Evolutionary conservation across 2,329 filamentous ascomycete genomes (phyloP).

Genomic region (Fusarium incarnatum): DNA sequence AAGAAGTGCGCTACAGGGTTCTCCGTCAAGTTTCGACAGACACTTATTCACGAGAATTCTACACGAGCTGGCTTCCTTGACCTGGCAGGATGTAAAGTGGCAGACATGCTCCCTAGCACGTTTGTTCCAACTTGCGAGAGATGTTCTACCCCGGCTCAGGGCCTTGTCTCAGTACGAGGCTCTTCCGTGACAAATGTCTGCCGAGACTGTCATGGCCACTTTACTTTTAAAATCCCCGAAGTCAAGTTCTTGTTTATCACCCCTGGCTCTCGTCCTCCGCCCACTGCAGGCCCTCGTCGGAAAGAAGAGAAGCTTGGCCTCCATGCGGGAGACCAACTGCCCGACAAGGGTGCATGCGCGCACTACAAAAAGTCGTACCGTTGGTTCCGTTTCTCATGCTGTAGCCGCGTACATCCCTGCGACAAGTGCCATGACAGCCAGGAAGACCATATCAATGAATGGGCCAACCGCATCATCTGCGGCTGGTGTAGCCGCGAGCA

Average conservation of each 20-base stretch:
- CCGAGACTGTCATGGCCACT: constrained; percentile 81
- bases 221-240: constrained; percentile 82
- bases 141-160: constrained; percentile 77
- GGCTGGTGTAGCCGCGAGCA: constrained; percentile 85
- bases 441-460: constrained; percentile 80
- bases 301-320: constrained; percentile 67
- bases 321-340: constrained; percentile 67
- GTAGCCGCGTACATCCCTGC: constrained; percentile 68
- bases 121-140: constrained; percentile 82
- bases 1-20: constrained; percentile 68
- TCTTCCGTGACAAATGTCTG: constrained; percentile 81
- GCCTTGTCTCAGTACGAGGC: constrained; percentile 78
- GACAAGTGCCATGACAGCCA: constrained; percentile 80
- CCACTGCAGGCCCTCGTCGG: constrained; percentile 56
- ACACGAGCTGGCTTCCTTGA: constrained; percentile 84
- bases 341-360: constrained; percentile 63
- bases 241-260: constrained; percentile 82
- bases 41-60: constrained; percentile 79
- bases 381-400: constrained; percentile 76
- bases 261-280: constrained; percentile 59
- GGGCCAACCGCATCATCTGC: constrained; percentile 87
- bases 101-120: constrained; percentile 81
- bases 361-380: constrained; percentile 71
- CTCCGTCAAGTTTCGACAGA: constrained; percentile 68
- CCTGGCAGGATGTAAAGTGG: constrained; percentile 76